Base-by-base conservation (phyloP, 148 eudicot genomes). In the Rhododendron kiyosumense region DNA sequence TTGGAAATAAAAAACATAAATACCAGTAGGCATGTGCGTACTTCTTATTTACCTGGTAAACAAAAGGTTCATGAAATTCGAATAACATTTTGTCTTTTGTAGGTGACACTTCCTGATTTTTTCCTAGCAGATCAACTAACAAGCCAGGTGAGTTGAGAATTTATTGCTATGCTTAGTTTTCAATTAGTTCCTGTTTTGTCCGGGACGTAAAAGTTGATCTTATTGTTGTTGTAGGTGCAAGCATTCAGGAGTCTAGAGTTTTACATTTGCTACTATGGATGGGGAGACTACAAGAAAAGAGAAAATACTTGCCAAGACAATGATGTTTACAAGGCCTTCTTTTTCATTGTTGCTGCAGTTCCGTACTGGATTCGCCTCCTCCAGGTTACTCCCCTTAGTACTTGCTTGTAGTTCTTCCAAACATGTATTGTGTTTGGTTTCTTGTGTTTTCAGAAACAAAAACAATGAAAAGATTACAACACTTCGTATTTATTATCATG, bases 291-390 rank as follows among this genome's bases (percentile, higher is more conserved):
- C 81, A 79, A 88, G 84, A 73, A 74, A 79, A 89, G 86, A 65
- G 82, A 59, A 78, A 89, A 87, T 86, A 92, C 85, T 85, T 96
- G 98, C 88, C 91, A 86, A 51, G 84, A 52, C 38, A 85, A 79
- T 81, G 93, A 87, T 86, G 92, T 84, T 76, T 96, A 91, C 87
- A 93, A 89, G 77, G 89, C 87, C 80, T 96, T 96, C 90, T 94
- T 94, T 79, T 92, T 88, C 87, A 86, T 96, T 79, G 57, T 94
- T 82, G 98, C 96, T 12, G 86, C 93, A 69, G 81, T 93, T 84
- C 98, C 98, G 32, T 94, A 92, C 84, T 96, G 98, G 95, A 85
- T 92, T 69, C 96, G 98, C 78, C 92, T 91, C 89, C 91, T 96
- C 73, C 98, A 96, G 98, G 98, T 94, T 26, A 28, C 74, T 38